Percentiles rank a stretch among this genome's conserved stretches.
These are phyloP conservation scores for Artemisia argyi DNA, from an alignment of 129 eudicot species.

Conservation along the genomic window DNA sequence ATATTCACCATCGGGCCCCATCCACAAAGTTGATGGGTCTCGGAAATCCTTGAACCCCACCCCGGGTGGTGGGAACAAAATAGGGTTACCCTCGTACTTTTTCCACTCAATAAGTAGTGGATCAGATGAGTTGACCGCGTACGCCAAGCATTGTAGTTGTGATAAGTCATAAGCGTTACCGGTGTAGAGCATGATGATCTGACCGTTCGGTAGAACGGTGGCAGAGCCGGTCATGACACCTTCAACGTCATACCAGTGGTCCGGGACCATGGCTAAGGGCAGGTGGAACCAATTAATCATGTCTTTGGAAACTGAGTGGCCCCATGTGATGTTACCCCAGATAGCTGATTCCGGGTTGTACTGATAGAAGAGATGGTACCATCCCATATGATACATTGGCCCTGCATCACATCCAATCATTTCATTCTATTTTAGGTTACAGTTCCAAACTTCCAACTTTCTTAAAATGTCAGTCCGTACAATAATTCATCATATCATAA, in stretches of 20 bases:
- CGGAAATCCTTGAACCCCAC: constrained; percentile 66
- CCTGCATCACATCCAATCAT: constrained; percentile 42
- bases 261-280: constrained; percentile 90
- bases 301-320: constrained; percentile 82
- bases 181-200: constrained; percentile 77
- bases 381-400: constrained; percentile 86
- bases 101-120: constrained; percentile 86
- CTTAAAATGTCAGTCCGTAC: constrained; percentile 8
- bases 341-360: constrained; percentile 93
- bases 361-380: constrained; percentile 93
- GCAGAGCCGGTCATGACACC: constrained; percentile 98
- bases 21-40: constrained; percentile 92
- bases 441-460: background rate
- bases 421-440: constrained; percentile 9
- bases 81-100: constrained; percentile 72
- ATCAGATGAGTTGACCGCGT: constrained; percentile 80
- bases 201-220: constrained; percentile 75
- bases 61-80: constrained; percentile 81
- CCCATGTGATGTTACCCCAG: constrained; percentile 98
- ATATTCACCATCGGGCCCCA: constrained; percentile 66
- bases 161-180: constrained; percentile 64
- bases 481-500: constrained; percentile 22
- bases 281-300: constrained; percentile 78
- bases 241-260: constrained; percentile 77
- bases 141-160: constrained; percentile 78